Conservation (phyloP, 805 yeast species). For the Kodamaea kaohsiungensis region DNA sequence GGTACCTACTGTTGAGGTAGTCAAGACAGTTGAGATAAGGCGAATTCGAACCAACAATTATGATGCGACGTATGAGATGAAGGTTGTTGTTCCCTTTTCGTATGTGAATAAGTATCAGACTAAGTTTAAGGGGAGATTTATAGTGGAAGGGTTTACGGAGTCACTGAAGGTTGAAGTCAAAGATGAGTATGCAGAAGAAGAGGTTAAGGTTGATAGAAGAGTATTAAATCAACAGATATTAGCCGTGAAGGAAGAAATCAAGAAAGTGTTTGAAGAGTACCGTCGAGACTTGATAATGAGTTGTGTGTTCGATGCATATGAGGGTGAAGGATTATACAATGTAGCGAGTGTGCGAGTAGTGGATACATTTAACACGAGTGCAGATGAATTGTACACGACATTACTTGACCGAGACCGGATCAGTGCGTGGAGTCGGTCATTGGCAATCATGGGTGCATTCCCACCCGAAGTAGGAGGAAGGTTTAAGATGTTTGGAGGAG, state of each 20-base stretch:
- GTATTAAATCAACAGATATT: not conserved
- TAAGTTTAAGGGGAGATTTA: not conserved
- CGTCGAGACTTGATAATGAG: not conserved
- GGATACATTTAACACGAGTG: not conserved
- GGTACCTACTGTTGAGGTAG: not conserved
- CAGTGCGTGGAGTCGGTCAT: not conserved
- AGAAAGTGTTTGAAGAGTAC: not conserved
- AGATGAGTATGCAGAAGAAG: not conserved
- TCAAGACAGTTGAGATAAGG: not conserved
- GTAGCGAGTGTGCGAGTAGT: not conserved
- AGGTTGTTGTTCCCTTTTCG: not conserved
- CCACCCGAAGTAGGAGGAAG: not conserved
- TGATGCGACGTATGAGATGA: not conserved
- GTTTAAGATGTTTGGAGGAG: conserved; percentile 1
- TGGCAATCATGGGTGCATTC: not conserved
- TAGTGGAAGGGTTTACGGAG: not conserved
- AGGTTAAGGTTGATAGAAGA: not conserved
- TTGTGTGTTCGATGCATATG: not conserved
- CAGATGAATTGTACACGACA: not conserved
- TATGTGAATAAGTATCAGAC: not conserved
- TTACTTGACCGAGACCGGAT: not conserved
- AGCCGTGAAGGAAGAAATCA: not conserved
- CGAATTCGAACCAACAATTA: not conserved
- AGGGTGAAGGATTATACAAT: not conserved
- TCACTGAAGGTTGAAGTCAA: not conserved